Base-by-base conservation (phyloP, 192 early-diverging fungal genomes). In the Pilaira anomala region DNA sequence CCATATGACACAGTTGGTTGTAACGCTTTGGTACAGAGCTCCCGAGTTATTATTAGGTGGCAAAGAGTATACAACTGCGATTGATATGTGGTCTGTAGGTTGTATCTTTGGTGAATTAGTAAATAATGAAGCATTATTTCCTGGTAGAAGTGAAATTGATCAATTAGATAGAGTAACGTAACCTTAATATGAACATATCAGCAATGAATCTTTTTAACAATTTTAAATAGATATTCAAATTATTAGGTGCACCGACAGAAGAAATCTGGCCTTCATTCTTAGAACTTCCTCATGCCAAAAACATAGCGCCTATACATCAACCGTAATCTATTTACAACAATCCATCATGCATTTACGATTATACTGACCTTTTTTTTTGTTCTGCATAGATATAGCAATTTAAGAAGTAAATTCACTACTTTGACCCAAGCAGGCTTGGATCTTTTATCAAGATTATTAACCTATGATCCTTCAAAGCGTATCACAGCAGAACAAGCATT, bases 31-130 rank as follows among this genome's bases (percentile, higher is more conserved):
- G 87, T 88, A 88, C 63, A 85, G 84, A 76, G 80, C 86, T 3
- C 86, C 86, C 14, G 86, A 88, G 24, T 42, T 88, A 3, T 63
- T 88, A 18, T 53, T 88, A 16, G 86, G 86, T 9, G 68, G 75
- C 19, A 81, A 81, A 19, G 73, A 83, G 48, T 88, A 88, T 69
- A 75, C 79, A 7, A 83, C 79, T 3, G 88, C 88, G 0, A 79
- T 91, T 28, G 93, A 94, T 60, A 91, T 94, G 74, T 94, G 93
- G 92, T 88, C 88, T 11, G 83, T 96, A 26, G 97, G 97, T 3
- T 99, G 97, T 68, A 99, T 99, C 25, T 95, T 99, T 83, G 97
- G 83, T 16, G 97, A 99, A 71, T 69, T 99, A 44, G 78, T 95
- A 12, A 87, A 89, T 53, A 89, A 90, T 41, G 82, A 89, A 63